Evolutionary conservation across 2,329 filamentous ascomycete species (phyloP).

Genomic region (Graphilbum sp.): DNA sequence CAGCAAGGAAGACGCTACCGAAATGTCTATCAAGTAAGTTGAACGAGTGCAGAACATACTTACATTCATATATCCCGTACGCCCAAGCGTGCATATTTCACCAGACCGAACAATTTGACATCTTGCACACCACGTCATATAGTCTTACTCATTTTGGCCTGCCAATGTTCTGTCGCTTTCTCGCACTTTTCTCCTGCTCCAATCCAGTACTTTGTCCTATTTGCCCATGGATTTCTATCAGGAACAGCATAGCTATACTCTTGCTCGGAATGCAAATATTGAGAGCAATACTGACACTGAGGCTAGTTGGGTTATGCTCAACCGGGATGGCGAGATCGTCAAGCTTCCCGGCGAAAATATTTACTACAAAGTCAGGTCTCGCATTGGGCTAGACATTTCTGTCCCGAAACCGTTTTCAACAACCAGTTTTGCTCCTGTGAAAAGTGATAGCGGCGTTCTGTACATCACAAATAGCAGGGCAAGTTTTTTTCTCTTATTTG

Average conservation of each 20-base stretch:
- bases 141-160: too few relatives aligned
- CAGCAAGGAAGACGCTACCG: background rate
- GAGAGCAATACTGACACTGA: slow-evolving; percentile 35
- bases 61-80: too few relatives aligned
- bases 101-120: too few relatives aligned
- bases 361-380: slow-evolving; percentile 62
- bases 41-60: background rate
- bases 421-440: slow-evolving; percentile 47
- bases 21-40: slow-evolving; percentile 5
- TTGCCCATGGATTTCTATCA: slow-evolving; percentile 10
- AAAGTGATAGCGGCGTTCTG: slow-evolving; percentile 57
- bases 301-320: slow-evolving; percentile 79
- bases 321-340: slow-evolving; percentile 56
- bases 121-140: too few relatives aligned
- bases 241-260: slow-evolving; percentile 20
- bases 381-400: slow-evolving; percentile 61
- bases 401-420: slow-evolving; percentile 50
- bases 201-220: background rate
- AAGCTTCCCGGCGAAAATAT: slow-evolving; percentile 72
- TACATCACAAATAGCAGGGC: slow-evolving; percentile 80
- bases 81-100: too few relatives aligned
- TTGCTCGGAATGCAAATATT: slow-evolving; percentile 21
- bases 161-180: too few relatives aligned
- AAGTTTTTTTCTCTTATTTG: slow-evolving; percentile 18
- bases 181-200: background rate